These are phyloP conservation scores for Limtongia smithiae DNA, from an alignment of 805 yeast species.

Conservation along the genomic window DNA sequence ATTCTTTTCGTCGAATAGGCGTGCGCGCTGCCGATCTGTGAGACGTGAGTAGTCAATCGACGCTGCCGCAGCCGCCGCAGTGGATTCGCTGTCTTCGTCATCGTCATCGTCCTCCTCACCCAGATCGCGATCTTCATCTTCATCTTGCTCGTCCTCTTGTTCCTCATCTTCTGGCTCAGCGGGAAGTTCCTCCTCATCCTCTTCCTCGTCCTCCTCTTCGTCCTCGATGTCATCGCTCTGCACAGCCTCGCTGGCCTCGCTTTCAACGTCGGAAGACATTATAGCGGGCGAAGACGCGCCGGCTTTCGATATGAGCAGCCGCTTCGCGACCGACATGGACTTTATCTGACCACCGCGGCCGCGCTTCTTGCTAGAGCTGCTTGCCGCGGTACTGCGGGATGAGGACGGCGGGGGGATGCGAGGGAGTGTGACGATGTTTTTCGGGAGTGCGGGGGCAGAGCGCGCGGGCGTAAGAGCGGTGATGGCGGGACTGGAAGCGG, in stretches of 20 bases:
- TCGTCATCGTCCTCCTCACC: constrained; percentile 26
- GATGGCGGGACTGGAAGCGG: too few species aligned
- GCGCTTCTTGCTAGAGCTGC: too few species aligned
- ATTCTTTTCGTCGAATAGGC: constrained; percentile 30
- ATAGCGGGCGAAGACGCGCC: background rate
- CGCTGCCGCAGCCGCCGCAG: constrained; percentile 12
- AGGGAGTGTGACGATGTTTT: too few species aligned
- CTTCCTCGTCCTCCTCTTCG: constrained; percentile 31
- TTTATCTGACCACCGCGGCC: too few species aligned
- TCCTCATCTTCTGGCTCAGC: constrained; percentile 4
- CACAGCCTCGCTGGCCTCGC: constrained; percentile 3
- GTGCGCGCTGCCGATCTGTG: constrained; percentile 43
- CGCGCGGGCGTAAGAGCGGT: too few species aligned
- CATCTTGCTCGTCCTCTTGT: background rate
- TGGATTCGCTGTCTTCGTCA: constrained; percentile 30
- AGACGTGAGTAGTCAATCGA: constrained; percentile 32
- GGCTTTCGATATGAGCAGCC: background rate
- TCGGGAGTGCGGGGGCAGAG: too few species aligned
- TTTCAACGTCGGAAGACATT: background rate
- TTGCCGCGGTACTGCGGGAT: too few species aligned
- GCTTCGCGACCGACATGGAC: too few species aligned
- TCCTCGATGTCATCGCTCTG: constrained; percentile 9
- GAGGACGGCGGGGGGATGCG: too few species aligned
- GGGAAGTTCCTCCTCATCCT: constrained; percentile 26
- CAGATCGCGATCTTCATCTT: constrained; percentile 20